Percentiles rank a stretch among this genome's conserved stretches.
Conservation (phyloP, 768 basidiomycete species). For the Pleurotus salmoneostramineus region DNA sequence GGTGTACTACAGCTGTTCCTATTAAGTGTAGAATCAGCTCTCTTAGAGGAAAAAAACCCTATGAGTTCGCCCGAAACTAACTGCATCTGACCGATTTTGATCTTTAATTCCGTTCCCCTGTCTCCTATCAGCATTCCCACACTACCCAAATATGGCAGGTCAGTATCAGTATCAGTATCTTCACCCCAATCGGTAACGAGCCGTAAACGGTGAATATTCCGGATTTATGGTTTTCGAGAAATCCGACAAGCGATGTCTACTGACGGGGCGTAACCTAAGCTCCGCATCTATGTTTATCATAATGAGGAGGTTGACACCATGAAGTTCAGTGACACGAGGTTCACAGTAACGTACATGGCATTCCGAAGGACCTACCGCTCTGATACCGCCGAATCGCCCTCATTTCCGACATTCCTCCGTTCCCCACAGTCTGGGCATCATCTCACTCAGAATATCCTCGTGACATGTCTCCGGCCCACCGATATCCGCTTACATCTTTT, state of each 20-base stretch:
- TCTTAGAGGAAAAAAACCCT: too few relatives aligned
- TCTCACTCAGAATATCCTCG: neutral
- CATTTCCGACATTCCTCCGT: slow-evolving; percentile 1
- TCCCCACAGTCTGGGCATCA: neutral
- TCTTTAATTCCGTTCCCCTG: too few relatives aligned
- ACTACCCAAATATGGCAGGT: too few relatives aligned
- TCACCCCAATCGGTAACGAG: too few relatives aligned
- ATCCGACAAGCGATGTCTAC: neutral
- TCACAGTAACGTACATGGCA: slow-evolving; percentile 1
- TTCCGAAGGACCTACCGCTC: slow-evolving; percentile 5
- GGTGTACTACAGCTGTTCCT: too few relatives aligned
- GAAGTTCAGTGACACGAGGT: neutral
- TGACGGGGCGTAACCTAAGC: neutral
- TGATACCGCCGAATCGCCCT: neutral
- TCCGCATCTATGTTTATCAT: neutral
- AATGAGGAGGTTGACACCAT: neutral
- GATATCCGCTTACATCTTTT: neutral
- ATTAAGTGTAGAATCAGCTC: too few relatives aligned
- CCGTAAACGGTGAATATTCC: too few relatives aligned
- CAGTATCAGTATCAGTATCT: too few relatives aligned
- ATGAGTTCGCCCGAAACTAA: too few relatives aligned
- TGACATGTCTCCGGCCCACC: neutral
- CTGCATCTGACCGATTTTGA: too few relatives aligned
- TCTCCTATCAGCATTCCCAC: too few relatives aligned
- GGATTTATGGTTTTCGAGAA: neutral